phyloP scores from a whole-genome alignment of 768 basidiomycete genomes.

The Naganishia kalamii region DNA sequence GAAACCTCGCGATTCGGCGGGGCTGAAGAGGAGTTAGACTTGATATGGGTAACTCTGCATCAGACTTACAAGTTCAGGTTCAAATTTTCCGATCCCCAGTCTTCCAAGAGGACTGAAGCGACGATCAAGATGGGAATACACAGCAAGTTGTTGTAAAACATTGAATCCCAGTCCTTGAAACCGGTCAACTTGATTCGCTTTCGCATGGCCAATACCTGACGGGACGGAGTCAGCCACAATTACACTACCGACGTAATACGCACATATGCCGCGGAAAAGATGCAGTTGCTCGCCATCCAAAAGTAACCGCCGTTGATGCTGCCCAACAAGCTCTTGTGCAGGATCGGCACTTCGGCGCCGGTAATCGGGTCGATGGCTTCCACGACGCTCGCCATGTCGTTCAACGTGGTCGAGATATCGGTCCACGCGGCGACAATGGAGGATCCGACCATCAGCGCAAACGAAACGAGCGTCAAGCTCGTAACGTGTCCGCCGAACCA shows the following conservation, averaged over 20 bases:
- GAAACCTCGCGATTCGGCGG: slow-evolving; percentile 67
- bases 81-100: slow-evolving; percentile 78
- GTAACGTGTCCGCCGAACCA: slow-evolving; percentile 93
- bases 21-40: slow-evolving; percentile 53
- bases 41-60: not conserved
- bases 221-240: slow-evolving; percentile 17
- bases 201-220: slow-evolving; percentile 86
- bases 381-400: slow-evolving; percentile 24
- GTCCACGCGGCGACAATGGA: slow-evolving; percentile 96
- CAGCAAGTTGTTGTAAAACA: slow-evolving; percentile 96
- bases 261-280: slow-evolving; percentile 83
- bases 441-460: slow-evolving; percentile 90
- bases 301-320: slow-evolving; percentile 74
- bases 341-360: slow-evolving; percentile 40
- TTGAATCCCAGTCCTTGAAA: slow-evolving; percentile 96
- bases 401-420: slow-evolving; percentile 59
- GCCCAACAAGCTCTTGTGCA: slow-evolving; percentile 40
- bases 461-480: slow-evolving; percentile 76
- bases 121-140: slow-evolving; percentile 83
- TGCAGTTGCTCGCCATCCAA: slow-evolving; percentile 94
- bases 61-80: slow-evolving; percentile 79
- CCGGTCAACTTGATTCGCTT: slow-evolving; percentile 91
- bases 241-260: not conserved
- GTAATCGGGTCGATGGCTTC: slow-evolving; percentile 39
- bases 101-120: slow-evolving; percentile 76